Evolutionary conservation across 352 stramenopile genomes (phyloP).

Genomic region (Pythium phragmiticola): DNA sequence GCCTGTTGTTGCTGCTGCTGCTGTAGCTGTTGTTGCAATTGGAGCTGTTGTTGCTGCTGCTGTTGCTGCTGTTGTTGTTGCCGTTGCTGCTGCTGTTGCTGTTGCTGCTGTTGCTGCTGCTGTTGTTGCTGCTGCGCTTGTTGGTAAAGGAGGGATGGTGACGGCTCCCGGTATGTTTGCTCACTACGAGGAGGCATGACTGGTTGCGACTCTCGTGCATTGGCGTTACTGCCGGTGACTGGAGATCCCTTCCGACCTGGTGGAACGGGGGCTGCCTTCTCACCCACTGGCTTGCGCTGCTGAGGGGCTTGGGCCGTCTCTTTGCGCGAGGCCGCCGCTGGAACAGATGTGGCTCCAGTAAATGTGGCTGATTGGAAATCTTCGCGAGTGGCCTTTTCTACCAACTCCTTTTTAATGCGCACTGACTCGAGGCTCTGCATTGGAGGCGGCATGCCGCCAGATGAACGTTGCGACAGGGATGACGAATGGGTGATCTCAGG

Average conservation of each 20-base stretch:
- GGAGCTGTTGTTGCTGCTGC: conserved; percentile 14
- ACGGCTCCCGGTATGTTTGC: conserved; percentile 12
- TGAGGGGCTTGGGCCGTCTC: background rate
- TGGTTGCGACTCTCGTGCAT: background rate
- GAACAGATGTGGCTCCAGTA: background rate
- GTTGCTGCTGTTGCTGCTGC: conserved; percentile 27
- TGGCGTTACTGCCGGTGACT: background rate
- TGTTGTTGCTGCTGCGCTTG: conserved; percentile 22
- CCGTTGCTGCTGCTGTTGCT: conserved; percentile 13
- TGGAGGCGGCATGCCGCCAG: background rate
- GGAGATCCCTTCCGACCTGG: conserved; percentile 1
- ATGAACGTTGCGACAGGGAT: background rate
- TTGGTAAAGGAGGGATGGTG: conserved; percentile 16
- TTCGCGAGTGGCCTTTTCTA: conserved; percentile 18
- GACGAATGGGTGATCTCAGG: background rate
- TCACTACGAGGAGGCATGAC: background rate
- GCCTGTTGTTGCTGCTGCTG: conserved; percentile 10
- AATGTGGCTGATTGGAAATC: conserved; percentile 1
- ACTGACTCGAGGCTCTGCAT: conserved; percentile 18
- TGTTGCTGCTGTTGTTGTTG: conserved; percentile 4
- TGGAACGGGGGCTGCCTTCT: background rate
- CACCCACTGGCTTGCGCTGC: background rate
- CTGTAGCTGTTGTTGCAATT: conserved; percentile 19
- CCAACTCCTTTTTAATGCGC: conserved; percentile 21
- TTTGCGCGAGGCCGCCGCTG: background rate